phyloP scores from a whole-genome alignment of 2,329 filamentous ascomycete genomes.

The Nemania abortiva region DNA sequence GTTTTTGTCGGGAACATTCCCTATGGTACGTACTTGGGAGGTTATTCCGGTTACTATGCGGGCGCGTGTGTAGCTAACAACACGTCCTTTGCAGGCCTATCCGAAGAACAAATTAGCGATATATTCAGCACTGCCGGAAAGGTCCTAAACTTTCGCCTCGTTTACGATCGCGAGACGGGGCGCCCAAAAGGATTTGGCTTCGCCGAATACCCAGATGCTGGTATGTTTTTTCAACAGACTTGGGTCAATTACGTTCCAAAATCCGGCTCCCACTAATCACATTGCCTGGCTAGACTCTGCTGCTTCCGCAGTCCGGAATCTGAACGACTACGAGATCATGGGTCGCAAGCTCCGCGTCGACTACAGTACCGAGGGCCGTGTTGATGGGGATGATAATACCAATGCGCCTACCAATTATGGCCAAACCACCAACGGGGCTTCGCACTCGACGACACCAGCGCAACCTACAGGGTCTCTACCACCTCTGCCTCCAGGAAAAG shows the following conservation, averaged over 20 bases:
- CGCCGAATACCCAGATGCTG: slow-evolving; percentile 92
- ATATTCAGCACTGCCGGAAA: slow-evolving; percentile 92
- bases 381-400: slow-evolving; percentile 69
- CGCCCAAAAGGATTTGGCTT: slow-evolving; percentile 97
- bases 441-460: slow-evolving; percentile 51
- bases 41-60: not conserved
- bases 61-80: slow-evolving; percentile 18
- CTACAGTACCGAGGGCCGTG: slow-evolving; percentile 92
- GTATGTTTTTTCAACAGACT: slow-evolving; percentile 57
- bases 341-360: slow-evolving; percentile 94
- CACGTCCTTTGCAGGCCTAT: slow-evolving; percentile 78
- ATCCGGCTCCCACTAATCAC: slow-evolving; percentile 18
- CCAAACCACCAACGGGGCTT: slow-evolving; percentile 48
- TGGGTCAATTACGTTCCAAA: not conserved
- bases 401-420: slow-evolving; percentile 39
- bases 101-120: slow-evolving; percentile 94
- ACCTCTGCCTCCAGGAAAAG: slow-evolving; percentile 84
- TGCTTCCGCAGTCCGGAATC: slow-evolving; percentile 91
- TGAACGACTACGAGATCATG: slow-evolving; percentile 96
- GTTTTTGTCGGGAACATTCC: slow-evolving; percentile 89
- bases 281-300: slow-evolving; percentile 70
- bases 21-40: slow-evolving; percentile 67
- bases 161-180: slow-evolving; percentile 95
- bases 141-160: slow-evolving; percentile 90
- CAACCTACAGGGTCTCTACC: slow-evolving; percentile 71